phyloP scores from a whole-genome alignment of 2,329 filamentous ascomycete species.

The Neoascochyta sp. region DNA sequence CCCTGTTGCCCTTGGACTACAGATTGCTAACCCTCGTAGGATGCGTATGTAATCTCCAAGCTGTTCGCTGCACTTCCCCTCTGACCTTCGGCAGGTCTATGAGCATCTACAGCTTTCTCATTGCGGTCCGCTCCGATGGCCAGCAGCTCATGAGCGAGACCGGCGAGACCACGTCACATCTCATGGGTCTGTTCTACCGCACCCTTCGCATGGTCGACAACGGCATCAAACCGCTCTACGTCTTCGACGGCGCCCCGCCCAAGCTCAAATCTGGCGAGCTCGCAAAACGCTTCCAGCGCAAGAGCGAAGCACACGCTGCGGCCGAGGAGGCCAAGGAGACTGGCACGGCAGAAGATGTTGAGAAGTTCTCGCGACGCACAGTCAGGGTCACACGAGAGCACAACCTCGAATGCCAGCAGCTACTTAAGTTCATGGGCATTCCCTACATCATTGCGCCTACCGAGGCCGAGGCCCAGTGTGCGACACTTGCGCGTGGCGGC shows the following conservation, averaged over 20 bases:
- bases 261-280: constrained; percentile 97
- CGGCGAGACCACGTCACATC: constrained; percentile 93
- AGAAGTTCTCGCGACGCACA: constrained; percentile 92
- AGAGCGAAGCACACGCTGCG: constrained; percentile 83
- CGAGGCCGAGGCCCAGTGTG: constrained; percentile 96
- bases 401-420: constrained; percentile 86
- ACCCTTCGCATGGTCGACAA: constrained; percentile 98
- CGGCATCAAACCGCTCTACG: constrained; percentile 96
- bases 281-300: constrained; percentile 92
- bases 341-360: constrained; percentile 93
- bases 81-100: constrained; percentile 63
- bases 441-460: constrained; percentile 94
- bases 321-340: constrained; percentile 96
- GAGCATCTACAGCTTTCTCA: constrained; percentile 98
- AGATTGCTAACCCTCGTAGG: constrained; percentile 35
- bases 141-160: constrained; percentile 94
- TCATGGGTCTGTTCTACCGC: constrained; percentile 99
- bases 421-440: constrained; percentile 93
- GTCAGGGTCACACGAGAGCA: constrained; percentile 95
- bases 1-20: not conserved
- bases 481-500: constrained; percentile 78
- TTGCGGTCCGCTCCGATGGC: constrained; percentile 93
- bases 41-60: constrained; percentile 41
- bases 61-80: not conserved
- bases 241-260: constrained; percentile 94